Evolutionary conservation across 805 yeast genomes (phyloP).

Genomic region (Kuraishia molischiana): DNA sequence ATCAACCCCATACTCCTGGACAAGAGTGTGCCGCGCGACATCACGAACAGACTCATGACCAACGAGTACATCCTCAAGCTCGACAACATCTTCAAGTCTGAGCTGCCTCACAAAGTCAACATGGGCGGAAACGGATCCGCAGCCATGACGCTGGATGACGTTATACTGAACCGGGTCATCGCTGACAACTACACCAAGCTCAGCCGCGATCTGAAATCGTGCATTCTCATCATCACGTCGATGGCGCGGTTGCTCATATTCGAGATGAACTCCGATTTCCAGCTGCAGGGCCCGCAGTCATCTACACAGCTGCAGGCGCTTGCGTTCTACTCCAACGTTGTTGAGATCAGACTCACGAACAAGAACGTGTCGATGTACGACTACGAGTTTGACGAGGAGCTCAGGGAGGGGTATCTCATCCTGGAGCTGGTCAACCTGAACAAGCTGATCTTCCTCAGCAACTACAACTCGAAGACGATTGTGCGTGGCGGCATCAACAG

Average conservation of each 20-base stretch:
- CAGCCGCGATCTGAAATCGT: slow-evolving; percentile 19
- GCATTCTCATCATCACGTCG: slow-evolving; percentile 24
- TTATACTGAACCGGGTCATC: slow-evolving; percentile 18
- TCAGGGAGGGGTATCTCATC: slow-evolving; percentile 51
- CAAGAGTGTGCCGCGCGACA: slow-evolving; percentile 18
- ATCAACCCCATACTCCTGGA: slow-evolving; percentile 22
- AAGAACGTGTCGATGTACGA: slow-evolving; percentile 66
- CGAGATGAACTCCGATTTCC: slow-evolving; percentile 21
- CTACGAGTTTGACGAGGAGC: slow-evolving; percentile 59
- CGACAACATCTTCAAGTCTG: slow-evolving; percentile 22
- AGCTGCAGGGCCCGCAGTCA: slow-evolving; percentile 19
- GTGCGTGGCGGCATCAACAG: slow-evolving; percentile 22
- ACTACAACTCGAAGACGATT: slow-evolving; percentile 25
- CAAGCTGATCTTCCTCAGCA: slow-evolving; percentile 44
- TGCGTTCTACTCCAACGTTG: slow-evolving; percentile 21
- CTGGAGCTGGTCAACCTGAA: slow-evolving; percentile 50
- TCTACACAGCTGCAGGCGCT: slow-evolving; percentile 30
- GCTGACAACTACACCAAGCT: slow-evolving; percentile 18
- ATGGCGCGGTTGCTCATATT: slow-evolving; percentile 23
- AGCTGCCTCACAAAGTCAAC: slow-evolving; percentile 15
- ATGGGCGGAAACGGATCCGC: neutral
- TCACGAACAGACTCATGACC: slow-evolving; percentile 17
- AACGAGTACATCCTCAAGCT: slow-evolving; percentile 22
- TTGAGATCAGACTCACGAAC: slow-evolving; percentile 35
- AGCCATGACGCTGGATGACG: slow-evolving; percentile 20